Percentiles rank a stretch among this genome's conserved stretches.
Evolutionary conservation across 192 early-diverging fungal genomes (phyloP).

Genomic region (Haplosporangium gracile): DNA sequence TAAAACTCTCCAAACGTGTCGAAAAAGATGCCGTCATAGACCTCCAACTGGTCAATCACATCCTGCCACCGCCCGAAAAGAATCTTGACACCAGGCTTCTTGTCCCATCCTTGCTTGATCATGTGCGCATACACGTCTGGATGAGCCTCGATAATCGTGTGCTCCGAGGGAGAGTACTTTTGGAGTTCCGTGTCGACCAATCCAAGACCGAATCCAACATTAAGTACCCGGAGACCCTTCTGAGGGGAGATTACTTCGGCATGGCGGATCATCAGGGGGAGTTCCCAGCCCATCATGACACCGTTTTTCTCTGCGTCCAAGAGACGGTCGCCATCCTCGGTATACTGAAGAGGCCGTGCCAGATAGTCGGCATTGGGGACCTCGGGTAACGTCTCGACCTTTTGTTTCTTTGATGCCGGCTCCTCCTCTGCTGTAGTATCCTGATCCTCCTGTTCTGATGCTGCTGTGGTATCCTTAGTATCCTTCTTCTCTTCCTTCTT

Average conservation of each 20-base stretch:
- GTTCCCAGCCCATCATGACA: constrained; percentile 99
- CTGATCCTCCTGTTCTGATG: not conserved
- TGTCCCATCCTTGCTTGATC: constrained; percentile 87
- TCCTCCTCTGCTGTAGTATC: not conserved
- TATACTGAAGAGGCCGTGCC: constrained; percentile 81
- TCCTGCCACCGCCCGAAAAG: constrained; percentile 96
- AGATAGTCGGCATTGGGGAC: constrained; percentile 86
- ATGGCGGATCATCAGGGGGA: constrained; percentile 91
- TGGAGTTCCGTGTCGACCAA: constrained; percentile 90
- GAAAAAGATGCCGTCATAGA: constrained; percentile 96
- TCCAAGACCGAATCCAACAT: constrained; percentile 93
- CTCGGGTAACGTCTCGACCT: constrained; percentile 49
- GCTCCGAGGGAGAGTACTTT: constrained; percentile 72
- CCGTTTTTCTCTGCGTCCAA: constrained; percentile 91
- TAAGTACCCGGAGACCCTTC: constrained; percentile 72
- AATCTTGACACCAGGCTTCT: constrained; percentile 85
- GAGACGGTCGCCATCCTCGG: constrained; percentile 78
- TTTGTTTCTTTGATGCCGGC: constrained; percentile 34
- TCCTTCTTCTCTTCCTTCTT: constrained; percentile 19
- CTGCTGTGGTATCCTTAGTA: not conserved
- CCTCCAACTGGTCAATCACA: constrained; percentile 76
- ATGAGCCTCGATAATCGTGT: constrained; percentile 98
- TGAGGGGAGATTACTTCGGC: constrained; percentile 79
- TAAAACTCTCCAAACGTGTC: constrained; percentile 96
- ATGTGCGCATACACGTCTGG: constrained; percentile 95